Evolutionary conservation across 148 eudicot species (phyloP), one percentile per base, ranked within the genome.

Genomic region (Fagopyrum esculentum): DNA sequence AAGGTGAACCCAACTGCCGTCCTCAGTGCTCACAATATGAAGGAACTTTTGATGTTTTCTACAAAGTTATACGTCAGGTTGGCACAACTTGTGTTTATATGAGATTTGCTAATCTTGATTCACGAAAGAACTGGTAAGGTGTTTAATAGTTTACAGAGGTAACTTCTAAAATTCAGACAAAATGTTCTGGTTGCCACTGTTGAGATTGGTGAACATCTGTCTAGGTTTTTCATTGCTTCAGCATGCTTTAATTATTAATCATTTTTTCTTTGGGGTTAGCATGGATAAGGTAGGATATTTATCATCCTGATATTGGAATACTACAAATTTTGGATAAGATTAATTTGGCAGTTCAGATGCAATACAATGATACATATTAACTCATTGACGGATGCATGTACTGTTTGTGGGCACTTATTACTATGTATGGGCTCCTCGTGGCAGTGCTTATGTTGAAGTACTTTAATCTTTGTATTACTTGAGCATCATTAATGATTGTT

Each of bases 1-100:
- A 81, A 74, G 78, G 83, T 74, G 88, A 81, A 82, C 66, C 85
- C 51, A 57, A 75, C 70, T 80, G 90, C 76, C 52, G 86, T 76
- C 81, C 74, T 11, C 85, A 88, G 40, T 82, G 91, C 68, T 79
- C 85, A 7, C 89, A 80, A 6, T 94, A 94, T 81, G 90, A 77
- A 81, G 93, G 97, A 78, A 94, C 98, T 68, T 57, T 87, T 64
- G 98, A 94, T 80, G 98, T 94, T n/a, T 89, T 94, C 75, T 73
- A 76, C 79, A 94, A 88, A 85, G 80, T 94, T 48, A 77, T 81
- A 35, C 93, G 86, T 6, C 93, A 94, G 98, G 98, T 94, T 78
- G 70, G 92, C 78, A 45, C 30, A 40, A 56, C 8, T 49, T 77
- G 10, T 16, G 44, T 47, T n/a, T 69, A 44, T 54, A 13, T 55